Conservation (phyloP, 345 rosid genomes). For the Aquilaria yunnanensis region DNA sequence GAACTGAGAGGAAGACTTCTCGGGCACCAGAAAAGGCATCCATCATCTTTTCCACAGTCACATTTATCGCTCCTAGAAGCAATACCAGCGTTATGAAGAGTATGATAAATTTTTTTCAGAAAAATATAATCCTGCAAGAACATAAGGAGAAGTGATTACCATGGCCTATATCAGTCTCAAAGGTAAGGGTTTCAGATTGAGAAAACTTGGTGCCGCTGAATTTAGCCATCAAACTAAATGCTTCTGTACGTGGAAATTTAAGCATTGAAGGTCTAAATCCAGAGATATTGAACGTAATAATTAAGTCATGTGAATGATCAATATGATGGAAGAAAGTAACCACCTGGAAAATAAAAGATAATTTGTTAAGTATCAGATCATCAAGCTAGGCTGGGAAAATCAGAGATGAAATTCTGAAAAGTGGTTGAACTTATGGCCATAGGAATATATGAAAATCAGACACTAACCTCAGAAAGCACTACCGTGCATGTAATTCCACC, state of each 20-base stretch:
- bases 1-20: slow-evolving; percentile 68
- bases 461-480: slow-evolving; percentile 74
- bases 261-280: slow-evolving; percentile 51
- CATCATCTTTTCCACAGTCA: slow-evolving; percentile 69
- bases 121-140: neutral
- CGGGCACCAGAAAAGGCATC: slow-evolving; percentile 87
- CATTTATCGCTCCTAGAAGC: slow-evolving; percentile 53
- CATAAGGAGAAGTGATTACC: slow-evolving; percentile 32
- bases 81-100: slow-evolving; percentile 10
- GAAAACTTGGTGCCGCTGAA: slow-evolving; percentile 64
- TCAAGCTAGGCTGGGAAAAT: no score
- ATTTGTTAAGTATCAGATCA: slow-evolving; percentile 10
- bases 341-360: slow-evolving; percentile 39
- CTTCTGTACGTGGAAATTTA: slow-evolving; percentile 76
- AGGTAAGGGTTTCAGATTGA: slow-evolving; percentile 54
- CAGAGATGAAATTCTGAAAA: slow-evolving; percentile 12
- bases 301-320: slow-evolving; percentile 83
- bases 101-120: no score
- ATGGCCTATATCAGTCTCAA: slow-evolving; percentile 37
- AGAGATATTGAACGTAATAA: slow-evolving; percentile 51
- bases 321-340: slow-evolving; percentile 72
- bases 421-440: neutral
- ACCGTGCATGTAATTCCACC: slow-evolving; percentile 57
- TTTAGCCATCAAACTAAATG: slow-evolving; percentile 59
- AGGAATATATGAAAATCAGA: slow-evolving; percentile 9